phyloP scores from a whole-genome alignment of 495 filamentous ascomycete species.

The Pyronema domesticum region DNA sequence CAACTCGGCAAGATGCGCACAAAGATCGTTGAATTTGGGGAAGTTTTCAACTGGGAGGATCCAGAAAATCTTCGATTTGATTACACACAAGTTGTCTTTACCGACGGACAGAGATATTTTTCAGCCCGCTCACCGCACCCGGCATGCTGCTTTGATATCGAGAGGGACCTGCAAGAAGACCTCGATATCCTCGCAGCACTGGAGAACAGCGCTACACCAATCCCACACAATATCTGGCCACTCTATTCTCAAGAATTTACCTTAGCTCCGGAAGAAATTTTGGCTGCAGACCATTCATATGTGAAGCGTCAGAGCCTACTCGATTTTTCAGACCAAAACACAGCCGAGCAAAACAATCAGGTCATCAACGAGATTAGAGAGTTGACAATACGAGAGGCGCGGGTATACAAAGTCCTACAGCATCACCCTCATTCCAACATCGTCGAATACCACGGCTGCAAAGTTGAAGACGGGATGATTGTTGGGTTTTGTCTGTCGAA shows the following conservation, averaged over 20 bases:
- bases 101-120: constrained; percentile 1
- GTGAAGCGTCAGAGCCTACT: constrained; percentile 3
- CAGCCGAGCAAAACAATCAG: background rate
- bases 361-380: too few relatives aligned
- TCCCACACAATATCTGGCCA: constrained; percentile 2
- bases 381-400: background rate
- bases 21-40: background rate
- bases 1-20: background rate
- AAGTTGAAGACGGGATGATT: background rate
- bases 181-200: background rate
- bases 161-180: background rate
- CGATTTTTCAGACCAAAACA: background rate
- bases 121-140: background rate
- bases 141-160: accelerated
- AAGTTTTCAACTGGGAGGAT: background rate
- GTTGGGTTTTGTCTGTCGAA: background rate
- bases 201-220: background rate
- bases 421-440: background rate
- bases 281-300: background rate
- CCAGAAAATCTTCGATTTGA: background rate
- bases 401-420: background rate
- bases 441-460: background rate
- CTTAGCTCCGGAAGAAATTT: constrained; percentile 2
- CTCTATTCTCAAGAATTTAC: background rate
- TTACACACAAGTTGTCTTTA: background rate